phyloP scores from a whole-genome alignment of 441 rosid genomes.

The Erysimum cheiri region DNA sequence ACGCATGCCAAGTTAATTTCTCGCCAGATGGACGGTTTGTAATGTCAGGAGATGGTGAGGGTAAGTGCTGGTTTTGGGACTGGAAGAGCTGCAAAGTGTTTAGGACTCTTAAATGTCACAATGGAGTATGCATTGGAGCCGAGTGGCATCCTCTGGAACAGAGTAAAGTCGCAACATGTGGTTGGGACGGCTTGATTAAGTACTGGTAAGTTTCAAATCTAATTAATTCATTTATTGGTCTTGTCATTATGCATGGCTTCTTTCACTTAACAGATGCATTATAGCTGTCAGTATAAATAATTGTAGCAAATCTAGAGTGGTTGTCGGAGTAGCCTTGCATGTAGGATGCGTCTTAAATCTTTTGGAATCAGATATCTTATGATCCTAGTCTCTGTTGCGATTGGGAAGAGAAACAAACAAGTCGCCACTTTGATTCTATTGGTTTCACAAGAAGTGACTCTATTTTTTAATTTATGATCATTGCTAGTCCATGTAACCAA shows the following conservation, averaged over 20 bases:
- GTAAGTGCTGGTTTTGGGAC: slow-evolving; percentile 99
- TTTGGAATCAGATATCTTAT: background rate
- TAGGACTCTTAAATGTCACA: slow-evolving; percentile 89
- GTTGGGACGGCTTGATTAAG: slow-evolving; percentile 99
- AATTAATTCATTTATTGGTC: background rate
- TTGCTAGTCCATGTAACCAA: slow-evolving; percentile 2
- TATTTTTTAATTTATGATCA: background rate
- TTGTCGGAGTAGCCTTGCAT: slow-evolving; percentile 16
- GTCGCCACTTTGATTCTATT: background rate
- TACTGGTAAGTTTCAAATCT: slow-evolving; percentile 73
- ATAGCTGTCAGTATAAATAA: background rate
- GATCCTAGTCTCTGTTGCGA: background rate
- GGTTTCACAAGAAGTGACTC: background rate
- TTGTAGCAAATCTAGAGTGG: slow-evolving; percentile 11
- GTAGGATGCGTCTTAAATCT: slow-evolving; percentile 3
- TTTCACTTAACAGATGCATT: background rate
- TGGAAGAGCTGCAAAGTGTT: slow-evolving; percentile 99
- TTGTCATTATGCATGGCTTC: background rate
- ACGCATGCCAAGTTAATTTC: slow-evolving; percentile 98
- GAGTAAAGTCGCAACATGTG: slow-evolving; percentile 99
- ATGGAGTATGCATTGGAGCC: slow-evolving; percentile 89
- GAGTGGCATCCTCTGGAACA: slow-evolving; percentile 99
- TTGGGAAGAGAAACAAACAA: background rate
- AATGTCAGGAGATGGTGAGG: slow-evolving; percentile 99
- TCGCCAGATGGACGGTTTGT: slow-evolving; percentile 99